Base-by-base conservation (phyloP, 805 yeast genomes). In the Jamesozyma gamospora region DNA sequence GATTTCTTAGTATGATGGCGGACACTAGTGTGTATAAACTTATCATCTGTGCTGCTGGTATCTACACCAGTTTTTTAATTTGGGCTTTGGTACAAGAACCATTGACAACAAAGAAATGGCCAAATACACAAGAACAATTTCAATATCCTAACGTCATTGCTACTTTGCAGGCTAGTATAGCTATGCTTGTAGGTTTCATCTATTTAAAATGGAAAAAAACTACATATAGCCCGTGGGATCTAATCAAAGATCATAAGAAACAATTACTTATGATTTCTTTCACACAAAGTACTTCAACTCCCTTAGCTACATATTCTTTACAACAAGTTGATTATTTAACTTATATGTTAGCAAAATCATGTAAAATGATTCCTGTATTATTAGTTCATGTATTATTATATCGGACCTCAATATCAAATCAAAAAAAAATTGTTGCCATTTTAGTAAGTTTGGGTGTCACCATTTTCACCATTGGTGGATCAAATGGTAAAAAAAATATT, bases 61-160 rank as follows among this genome's bases (percentile, higher is more conserved):
- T 92, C 28, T 92, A 92, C 54, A 76, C 75, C 2, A 81, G 95
- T 36, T 92, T 92, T 52, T 64, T 92, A 21, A 71, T 90, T 1
- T 92, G 98, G 98, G 87, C 95, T 0, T 72, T 85, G 28, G 72
- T 92, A 11, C 97, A 92, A 55, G 98, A 92, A 59, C 77, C 90
- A 35, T 75, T 92, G 47, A 72, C 87, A 12, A 76, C 87, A 1
- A 79, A 78, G 34, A 74, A 82, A 11, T 86, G 87, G 61, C 85
- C 83, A 1, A 50, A 64, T 8, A 71, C 72, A 25, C 53, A 60
- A 13, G 70, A 66, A 24, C 67, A 65, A 38, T 88, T 86, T 64
- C 72, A 77, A 43, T 79, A 86, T 1, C 87, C 97, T 1, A 70
- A 85, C 41, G 70, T 86, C n/a, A 74, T 88, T 44, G 85, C 84